These are phyloP conservation scores for Tylopilus balloui DNA, from an alignment of 768 basidiomycete species.

Conservation along the genomic window DNA sequence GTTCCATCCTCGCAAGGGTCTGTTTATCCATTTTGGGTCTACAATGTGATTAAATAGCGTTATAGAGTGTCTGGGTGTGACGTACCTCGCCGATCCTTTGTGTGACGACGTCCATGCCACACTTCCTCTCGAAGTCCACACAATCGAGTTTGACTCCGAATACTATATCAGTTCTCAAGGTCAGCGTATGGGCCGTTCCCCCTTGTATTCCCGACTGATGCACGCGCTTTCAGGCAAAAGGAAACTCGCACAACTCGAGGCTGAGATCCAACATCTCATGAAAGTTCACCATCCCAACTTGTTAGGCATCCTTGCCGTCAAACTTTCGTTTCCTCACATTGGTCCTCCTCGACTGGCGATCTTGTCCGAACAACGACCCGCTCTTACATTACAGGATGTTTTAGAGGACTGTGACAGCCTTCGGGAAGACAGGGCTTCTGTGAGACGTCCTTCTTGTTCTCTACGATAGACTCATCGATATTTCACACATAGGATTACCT, in stretches of 20 bases:
- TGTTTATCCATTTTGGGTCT: constrained; percentile 14
- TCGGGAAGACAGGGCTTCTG: constrained; percentile 66
- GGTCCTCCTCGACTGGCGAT: constrained; percentile 55
- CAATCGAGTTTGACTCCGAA: constrained; percentile 58
- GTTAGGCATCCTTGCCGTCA: constrained; percentile 63
- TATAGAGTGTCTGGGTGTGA: constrained; percentile 58
- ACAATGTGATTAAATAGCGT: neutral
- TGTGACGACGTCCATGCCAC: constrained; percentile 58
- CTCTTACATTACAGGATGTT: constrained; percentile 64
- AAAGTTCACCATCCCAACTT: constrained; percentile 61
- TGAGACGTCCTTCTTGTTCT: constrained; percentile 31
- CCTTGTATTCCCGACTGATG: neutral
- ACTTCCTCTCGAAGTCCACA: constrained; percentile 62
- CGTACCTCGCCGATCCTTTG: constrained; percentile 72
- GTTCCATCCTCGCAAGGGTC: constrained; percentile 69
- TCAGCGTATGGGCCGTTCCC: constrained; percentile 1
- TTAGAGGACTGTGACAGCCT: constrained; percentile 73
- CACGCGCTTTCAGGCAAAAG: constrained; percentile 44
- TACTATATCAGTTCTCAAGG: constrained; percentile 71
- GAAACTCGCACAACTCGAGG: constrained; percentile 64
- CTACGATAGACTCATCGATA: neutral
- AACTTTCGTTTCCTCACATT: constrained; percentile 49
- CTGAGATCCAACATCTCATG: constrained; percentile 59
- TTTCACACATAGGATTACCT: constrained; percentile 60
- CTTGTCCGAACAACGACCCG: constrained; percentile 66